phyloP scores from a whole-genome alignment of 768 basidiomycete genomes.

The Tephrocybe sp. region DNA sequence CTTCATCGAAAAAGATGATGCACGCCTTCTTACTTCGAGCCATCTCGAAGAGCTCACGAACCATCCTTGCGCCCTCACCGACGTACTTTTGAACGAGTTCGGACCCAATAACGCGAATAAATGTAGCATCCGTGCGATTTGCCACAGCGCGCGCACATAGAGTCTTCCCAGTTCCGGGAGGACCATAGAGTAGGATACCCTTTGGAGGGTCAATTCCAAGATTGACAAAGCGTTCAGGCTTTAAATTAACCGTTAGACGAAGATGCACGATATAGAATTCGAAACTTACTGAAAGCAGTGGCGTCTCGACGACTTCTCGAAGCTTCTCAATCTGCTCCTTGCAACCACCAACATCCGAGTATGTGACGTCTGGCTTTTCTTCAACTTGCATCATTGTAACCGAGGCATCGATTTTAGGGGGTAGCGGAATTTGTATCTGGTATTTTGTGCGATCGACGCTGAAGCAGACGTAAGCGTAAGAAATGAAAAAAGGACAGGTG shows the following conservation, averaged over 20 bases:
- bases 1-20: constrained; percentile 99
- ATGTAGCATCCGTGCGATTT: constrained; percentile 97
- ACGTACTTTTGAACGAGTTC: constrained; percentile 99
- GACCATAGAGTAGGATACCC: constrained; percentile 93
- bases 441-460: constrained; percentile 97
- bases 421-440: constrained; percentile 97
- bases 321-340: constrained; percentile 99
- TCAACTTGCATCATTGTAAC: constrained; percentile 99
- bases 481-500: not conserved
- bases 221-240: constrained; percentile 99
- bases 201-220: constrained; percentile 99
- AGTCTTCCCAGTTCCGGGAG: constrained; percentile 98
- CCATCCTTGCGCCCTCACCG: constrained; percentile 98
- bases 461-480: constrained; percentile 8
- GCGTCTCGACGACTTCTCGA: constrained; percentile 96
- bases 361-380: constrained; percentile 97
- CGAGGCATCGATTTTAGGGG: constrained; percentile 98
- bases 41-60: constrained; percentile 98
- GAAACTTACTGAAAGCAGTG: constrained; percentile 78
- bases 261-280: too few species aligned
- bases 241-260: constrained; percentile 2
- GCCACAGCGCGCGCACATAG: constrained; percentile 98
- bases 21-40: constrained; percentile 98
- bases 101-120: constrained; percentile 98
- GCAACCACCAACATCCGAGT: constrained; percentile 97